Percentiles rank a stretch among this genome's conserved stretches.
Evolutionary conservation across 2,329 filamentous ascomycete genomes (phyloP).

Genomic region (Alternaria sp.): DNA sequence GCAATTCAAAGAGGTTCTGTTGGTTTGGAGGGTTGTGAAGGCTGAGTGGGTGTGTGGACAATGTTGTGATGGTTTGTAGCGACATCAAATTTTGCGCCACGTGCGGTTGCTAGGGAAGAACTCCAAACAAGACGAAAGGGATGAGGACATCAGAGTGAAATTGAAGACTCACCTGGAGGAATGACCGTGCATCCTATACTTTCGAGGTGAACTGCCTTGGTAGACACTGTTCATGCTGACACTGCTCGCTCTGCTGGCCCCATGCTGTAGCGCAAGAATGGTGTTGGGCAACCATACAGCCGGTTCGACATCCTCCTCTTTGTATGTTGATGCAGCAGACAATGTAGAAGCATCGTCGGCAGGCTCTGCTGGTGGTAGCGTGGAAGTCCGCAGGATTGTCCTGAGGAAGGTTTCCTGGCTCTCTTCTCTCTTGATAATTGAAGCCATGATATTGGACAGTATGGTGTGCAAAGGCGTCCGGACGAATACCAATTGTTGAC

Average conservation of each 20-base stretch:
- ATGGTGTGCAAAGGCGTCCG: not conserved
- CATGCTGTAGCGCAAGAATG: not conserved
- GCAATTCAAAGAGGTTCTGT: not conserved
- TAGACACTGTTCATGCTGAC: not conserved
- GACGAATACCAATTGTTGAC: not conserved
- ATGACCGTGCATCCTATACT: constrained; percentile 2
- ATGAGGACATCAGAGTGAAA: constrained; percentile 3
- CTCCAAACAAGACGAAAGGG: constrained; percentile 20
- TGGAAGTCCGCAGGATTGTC: not conserved
- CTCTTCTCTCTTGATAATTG: constrained; percentile 19
- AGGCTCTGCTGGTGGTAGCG: not conserved
- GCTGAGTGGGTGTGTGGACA: constrained; percentile 5
- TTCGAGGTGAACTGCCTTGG: constrained; percentile 8
- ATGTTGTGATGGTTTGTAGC: constrained; percentile 8
- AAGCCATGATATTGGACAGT: not conserved
- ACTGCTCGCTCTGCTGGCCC: not conserved
- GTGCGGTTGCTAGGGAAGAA: constrained; percentile 20
- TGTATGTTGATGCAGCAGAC: not conserved
- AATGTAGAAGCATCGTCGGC: not conserved
- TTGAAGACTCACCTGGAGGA: not conserved
- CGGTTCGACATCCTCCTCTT: constrained; percentile 1
- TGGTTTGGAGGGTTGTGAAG: not conserved
- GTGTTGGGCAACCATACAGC: not conserved
- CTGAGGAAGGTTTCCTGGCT: constrained; percentile 12
- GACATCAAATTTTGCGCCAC: constrained; percentile 5